A percentile compares a stretch with the other conserved stretches of the same genome.
Conservation (phyloP, 805 yeast species). For the Metschnikowia lochheadii region DNA sequence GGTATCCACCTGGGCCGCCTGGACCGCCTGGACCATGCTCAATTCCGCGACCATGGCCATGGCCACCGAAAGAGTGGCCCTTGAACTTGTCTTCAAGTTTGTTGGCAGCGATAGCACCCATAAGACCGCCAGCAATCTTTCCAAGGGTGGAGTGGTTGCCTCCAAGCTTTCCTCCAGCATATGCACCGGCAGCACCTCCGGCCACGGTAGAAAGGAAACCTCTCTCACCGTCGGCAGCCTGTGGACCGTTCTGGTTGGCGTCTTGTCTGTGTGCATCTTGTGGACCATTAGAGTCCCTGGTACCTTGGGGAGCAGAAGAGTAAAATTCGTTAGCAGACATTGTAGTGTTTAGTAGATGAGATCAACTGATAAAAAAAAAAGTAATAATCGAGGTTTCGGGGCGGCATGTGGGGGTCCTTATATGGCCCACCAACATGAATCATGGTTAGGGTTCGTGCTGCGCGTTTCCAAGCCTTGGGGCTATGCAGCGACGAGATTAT, state of each 20-base stretch:
- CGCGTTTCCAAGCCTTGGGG: constrained; percentile 3
- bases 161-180: constrained; percentile 24
- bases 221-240: constrained; percentile 23
- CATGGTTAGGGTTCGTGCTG: background rate
- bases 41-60: constrained; percentile 4
- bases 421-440: background rate
- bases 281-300: constrained; percentile 7
- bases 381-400: too few relatives aligned
- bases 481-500: background rate
- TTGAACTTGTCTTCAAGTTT: constrained; percentile 39
- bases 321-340: constrained; percentile 61
- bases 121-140: constrained; percentile 50
- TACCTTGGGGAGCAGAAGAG: constrained; percentile 35
- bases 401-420: background rate
- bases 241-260: constrained; percentile 12
- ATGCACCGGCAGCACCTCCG: constrained; percentile 39
- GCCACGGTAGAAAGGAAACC: constrained; percentile 25
- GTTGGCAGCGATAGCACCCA: constrained; percentile 53
- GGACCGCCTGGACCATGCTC: constrained; percentile 6
- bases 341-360: background rate
- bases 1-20: constrained; percentile 11
- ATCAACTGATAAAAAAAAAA: background rate
- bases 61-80: constrained; percentile 14
- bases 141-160: constrained; percentile 40
- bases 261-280: constrained; percentile 13